Evolutionary conservation across 2,329 filamentous ascomycete species (phyloP), one percentile per base, ranked within the genome.

Genomic region (Sclerotinia subarctica): DNA sequence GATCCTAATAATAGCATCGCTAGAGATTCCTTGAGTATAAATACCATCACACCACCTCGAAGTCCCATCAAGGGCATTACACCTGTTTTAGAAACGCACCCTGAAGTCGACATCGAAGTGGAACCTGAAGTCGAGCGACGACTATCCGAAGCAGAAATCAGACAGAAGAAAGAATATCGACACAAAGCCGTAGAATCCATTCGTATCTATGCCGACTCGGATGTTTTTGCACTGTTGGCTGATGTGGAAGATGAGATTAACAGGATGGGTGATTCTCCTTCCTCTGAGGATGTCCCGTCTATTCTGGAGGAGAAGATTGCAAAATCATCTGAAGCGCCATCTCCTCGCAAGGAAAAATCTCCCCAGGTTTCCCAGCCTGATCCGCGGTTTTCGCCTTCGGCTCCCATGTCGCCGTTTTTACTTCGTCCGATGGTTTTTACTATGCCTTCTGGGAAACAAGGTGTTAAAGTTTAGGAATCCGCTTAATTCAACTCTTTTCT

Each of bases 191-290:
- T 87, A 49, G 86, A 90, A 76, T 90, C 87, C 75, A 90, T 90
- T 69, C 85, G 86, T 29, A 83, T 91, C 72, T 91, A 90, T 71
- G 88, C 87, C 29, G 88, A 88, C 69, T 85, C 86, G 69, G 88
- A 90, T 58, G 84, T 92, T 11, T 90, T 88, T 71, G 84, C 86
- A 2, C 81, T 91, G 1, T 80, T 91, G 52, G 86, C 85, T 1
- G 88, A 91, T 71, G 88, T 91, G 19, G 88, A 91, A 77, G 82
- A 82, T 70, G 83, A 87, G 73, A 85, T 88, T 74, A 83, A 77
- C 44, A 74, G 74, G n/a, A 80, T 81, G 76, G 75, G 75, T 2
- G 73, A 74, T 32, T 47, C 42, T 4, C 17, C 52, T 42, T 38
- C 47, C 2, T n/a, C 29, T 3, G 32, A 59, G 4, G 32, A 47